Base-by-base conservation (phyloP, 2,329 filamentous ascomycete species). In the Ophiostoma perfectum region DNA sequence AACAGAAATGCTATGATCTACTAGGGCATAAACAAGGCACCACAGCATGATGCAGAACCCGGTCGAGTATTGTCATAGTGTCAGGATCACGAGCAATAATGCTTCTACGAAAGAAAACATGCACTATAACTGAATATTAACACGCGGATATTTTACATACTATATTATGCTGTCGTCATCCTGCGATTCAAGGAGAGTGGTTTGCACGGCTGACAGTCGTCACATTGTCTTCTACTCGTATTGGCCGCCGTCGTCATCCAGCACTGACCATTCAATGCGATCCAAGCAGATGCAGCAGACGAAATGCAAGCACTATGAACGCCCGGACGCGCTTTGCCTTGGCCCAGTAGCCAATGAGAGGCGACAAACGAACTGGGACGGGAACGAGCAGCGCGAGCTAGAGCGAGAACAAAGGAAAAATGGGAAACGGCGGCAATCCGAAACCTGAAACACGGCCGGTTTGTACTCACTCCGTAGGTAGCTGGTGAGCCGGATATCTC, bases 241-340 rank as follows among this genome's bases (percentile, higher is more conserved):
- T 60, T 60, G 55, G 55, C 55, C 27, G 27, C 38, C 27, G 55
- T 60, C 55, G 55, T 60, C 55, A 60, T 16, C 55, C 55, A 60
- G 55, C 55, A 60, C 55, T 60, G 55, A 38, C 55, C 55, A 60
- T 18, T 36, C 55, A 45, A 60, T 60, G 55, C 55, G 55, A 60
- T 16, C 55, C 27, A 60, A 60, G 55, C 55, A 60, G 27, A 60
- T 39, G 55, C 55, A 55, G 55, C 55, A 36, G 55, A 27, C 27
- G 27, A 27, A 18, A 60, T 60, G 55, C 55, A 60, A 60, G 55
- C 55, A 58, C 52, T 38, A 12, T 58, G 36, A 9, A 27, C 52
- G n/a, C 55, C 27, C 38, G 55, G 8, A 52, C 55, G 55, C 55
- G 55, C 55, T 60, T 5, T 38, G 38, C 27, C 38, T 60, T 60